phyloP scores from a whole-genome alignment of 2,329 filamentous ascomycete species.

The Neophaeococcomyces mojaviensis region DNA sequence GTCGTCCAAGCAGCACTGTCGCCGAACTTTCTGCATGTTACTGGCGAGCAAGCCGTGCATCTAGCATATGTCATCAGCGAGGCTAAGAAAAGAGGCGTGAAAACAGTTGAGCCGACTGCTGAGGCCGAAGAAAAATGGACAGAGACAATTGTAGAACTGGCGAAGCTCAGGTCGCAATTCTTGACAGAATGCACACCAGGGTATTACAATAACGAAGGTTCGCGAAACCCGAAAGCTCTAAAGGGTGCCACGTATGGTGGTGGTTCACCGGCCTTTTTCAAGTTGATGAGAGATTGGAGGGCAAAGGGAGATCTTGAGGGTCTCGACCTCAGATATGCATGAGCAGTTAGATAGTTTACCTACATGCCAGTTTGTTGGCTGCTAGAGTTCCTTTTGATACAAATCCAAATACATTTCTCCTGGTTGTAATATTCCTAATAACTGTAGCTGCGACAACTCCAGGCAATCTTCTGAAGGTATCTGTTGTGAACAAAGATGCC shows the following conservation, averaged over 20 bases:
- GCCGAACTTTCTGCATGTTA: slow-evolving; percentile 17
- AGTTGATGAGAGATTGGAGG: slow-evolving; percentile 15
- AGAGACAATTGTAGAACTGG: slow-evolving; percentile 12
- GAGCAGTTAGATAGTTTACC: no score
- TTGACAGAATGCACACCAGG: slow-evolving; percentile 15
- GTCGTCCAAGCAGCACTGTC: slow-evolving; percentile 16
- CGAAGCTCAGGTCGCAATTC: slow-evolving; percentile 9
- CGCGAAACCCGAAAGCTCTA: neutral
- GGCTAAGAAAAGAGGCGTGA: slow-evolving; percentile 9
- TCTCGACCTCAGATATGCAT: slow-evolving; percentile 7
- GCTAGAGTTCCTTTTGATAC: no score
- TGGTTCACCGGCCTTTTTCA: slow-evolving; percentile 11
- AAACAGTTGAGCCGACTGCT: slow-evolving; percentile 13
- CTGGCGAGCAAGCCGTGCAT: slow-evolving; percentile 15
- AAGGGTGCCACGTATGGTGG: slow-evolving; percentile 15
- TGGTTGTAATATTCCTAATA: no score
- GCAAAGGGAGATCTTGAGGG: slow-evolving; percentile 14
- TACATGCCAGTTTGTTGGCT: no score
- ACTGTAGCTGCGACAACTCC: no score
- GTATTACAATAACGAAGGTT: slow-evolving; percentile 17
- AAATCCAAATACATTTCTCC: no score
- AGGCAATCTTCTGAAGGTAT: no score
- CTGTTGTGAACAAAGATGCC: no score
- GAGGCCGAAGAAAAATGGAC: slow-evolving; percentile 16
- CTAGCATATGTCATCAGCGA: slow-evolving; percentile 15